These are phyloP conservation scores for Coemansia sp. DNA, from an alignment of 192 early-diverging fungal species.

Conservation along the genomic window DNA sequence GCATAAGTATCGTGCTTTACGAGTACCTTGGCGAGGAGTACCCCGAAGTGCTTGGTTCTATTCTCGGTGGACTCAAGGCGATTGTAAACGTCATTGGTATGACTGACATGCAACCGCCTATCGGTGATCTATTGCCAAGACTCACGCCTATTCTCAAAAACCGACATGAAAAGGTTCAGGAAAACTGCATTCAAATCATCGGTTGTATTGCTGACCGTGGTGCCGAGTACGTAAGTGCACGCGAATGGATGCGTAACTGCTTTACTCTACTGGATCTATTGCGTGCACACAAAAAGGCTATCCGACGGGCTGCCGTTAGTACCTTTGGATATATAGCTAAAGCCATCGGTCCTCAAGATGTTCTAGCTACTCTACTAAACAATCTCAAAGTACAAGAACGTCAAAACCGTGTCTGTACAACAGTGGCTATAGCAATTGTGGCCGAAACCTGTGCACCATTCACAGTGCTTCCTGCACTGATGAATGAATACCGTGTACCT, in stretches of 20 bases:
- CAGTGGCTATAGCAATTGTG: slow-evolving; percentile 96
- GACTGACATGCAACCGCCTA: slow-evolving; percentile 97
- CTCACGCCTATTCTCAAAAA: slow-evolving; percentile 98
- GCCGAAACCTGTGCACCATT: slow-evolving; percentile 98
- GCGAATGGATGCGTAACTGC: slow-evolving; percentile 99
- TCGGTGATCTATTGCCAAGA: slow-evolving; percentile 93
- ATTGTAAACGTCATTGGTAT: slow-evolving; percentile 98
- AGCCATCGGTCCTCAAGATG: slow-evolving; percentile 99
- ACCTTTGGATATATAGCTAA: slow-evolving; percentile 99
- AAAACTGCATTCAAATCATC: slow-evolving; percentile 91
- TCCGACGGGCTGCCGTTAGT: slow-evolving; percentile 93
- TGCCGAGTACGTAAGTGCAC: slow-evolving; percentile 89
- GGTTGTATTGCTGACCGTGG: slow-evolving; percentile 98
- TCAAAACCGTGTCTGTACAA: slow-evolving; percentile 99
- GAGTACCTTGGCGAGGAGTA: slow-evolving; percentile 99
- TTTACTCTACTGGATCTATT: slow-evolving; percentile 97
- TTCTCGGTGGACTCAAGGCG: slow-evolving; percentile 86
- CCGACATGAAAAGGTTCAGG: slow-evolving; percentile 93
- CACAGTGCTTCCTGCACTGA: slow-evolving; percentile 94
- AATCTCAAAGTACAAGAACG: slow-evolving; percentile 99
- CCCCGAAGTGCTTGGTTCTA: slow-evolving; percentile 95
- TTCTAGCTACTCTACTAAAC: slow-evolving; percentile 93
- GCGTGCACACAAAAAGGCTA: slow-evolving; percentile 93
- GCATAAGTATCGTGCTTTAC: slow-evolving; percentile 90
- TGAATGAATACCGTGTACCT: slow-evolving; percentile 99